Base-by-base conservation (phyloP, 768 basidiomycete species). In the Russula virescens region DNA sequence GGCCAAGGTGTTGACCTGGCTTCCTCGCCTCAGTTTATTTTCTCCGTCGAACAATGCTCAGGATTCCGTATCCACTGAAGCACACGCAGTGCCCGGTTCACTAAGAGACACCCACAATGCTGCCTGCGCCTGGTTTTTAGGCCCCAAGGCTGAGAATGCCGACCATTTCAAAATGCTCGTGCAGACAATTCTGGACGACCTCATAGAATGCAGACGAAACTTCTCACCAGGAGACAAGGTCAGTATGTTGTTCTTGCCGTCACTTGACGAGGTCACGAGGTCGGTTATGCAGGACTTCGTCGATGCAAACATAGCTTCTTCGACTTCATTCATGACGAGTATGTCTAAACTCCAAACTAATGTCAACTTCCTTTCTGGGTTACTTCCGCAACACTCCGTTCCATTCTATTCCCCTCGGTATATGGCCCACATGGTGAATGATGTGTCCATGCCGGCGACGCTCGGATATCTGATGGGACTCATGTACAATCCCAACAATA, bases 401-500 rank as follows among this genome's bases (percentile, higher is more conserved):
- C 77, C 78, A 10, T 77, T 76, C 69, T 78, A 69, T 59, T 75
- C 73, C 14, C 76, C 75, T 10, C 73, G 78, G 16, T 79, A 79
- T 58, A 70, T 66, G 52, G 77, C 73, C 1, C 78, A 78, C 65
- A 78, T 79, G 77, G 64, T 59, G 42, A 70, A 73, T 53, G 76
- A 78, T 43, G 72, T 67, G 31, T 72, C 73, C 43, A 69, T 73
- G 61, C 71, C 71, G 0, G 66, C 68, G 3, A 71, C 64, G 4
- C 57, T 71, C 9, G 71, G 70, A 18, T 72, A 67, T 25, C 49
- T 72, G 5, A 56, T 69, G 49, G 68, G 66, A 13, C 60, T 71
- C 38, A 55, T 73, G 54, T 66, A 72, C 66, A 81, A 81, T 64
- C 79, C 73, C 8, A 80, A 81, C 71, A 80, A 81, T 65, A 75